These are phyloP conservation scores for Apocynum venetum DNA, from an alignment of 257 asterid genomes.

Conservation along the genomic window DNA sequence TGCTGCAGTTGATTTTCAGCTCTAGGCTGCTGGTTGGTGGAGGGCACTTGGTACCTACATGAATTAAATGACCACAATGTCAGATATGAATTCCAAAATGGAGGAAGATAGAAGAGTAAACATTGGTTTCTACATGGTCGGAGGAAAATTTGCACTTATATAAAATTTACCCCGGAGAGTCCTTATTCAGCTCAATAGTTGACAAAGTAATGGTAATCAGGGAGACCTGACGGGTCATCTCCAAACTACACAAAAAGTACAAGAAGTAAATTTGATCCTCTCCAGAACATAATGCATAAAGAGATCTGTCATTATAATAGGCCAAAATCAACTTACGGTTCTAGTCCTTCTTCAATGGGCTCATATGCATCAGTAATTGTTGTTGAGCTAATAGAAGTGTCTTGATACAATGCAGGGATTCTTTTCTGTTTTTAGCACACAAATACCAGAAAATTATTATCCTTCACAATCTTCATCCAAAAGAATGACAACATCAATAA, in stretches of 20 bases:
- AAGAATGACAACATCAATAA: neutral
- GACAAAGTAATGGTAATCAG: constrained; percentile 48
- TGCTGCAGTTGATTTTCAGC: constrained; percentile 26
- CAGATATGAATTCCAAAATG: constrained; percentile 2
- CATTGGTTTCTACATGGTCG: neutral
- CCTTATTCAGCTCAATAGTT: constrained; percentile 39
- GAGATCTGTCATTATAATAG: neutral
- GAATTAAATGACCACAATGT: constrained; percentile 9
- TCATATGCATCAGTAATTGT: constrained; percentile 56
- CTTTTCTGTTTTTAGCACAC: constrained; percentile 34
- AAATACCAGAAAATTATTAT: neutral
- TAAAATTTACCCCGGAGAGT: constrained; percentile 47
- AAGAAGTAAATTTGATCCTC: constrained; percentile 10
- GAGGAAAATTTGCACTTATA: neutral
- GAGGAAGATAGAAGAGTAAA: neutral
- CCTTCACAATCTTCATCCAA: neutral
- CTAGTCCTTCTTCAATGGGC: constrained; percentile 58
- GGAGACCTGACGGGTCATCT: constrained; percentile 60
- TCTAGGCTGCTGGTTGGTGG: constrained; percentile 18
- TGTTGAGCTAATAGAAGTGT: constrained; percentile 47
- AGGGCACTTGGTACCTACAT: constrained; percentile 45
- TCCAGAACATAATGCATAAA: neutral
- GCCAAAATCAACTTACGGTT: constrained; percentile 33
- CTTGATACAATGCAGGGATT: constrained; percentile 46
- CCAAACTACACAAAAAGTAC: constrained; percentile 38